These are phyloP conservation scores for Umbelopsis ramanniana DNA, from an alignment of 192 early-diverging fungal species.

Conservation along the genomic window DNA sequence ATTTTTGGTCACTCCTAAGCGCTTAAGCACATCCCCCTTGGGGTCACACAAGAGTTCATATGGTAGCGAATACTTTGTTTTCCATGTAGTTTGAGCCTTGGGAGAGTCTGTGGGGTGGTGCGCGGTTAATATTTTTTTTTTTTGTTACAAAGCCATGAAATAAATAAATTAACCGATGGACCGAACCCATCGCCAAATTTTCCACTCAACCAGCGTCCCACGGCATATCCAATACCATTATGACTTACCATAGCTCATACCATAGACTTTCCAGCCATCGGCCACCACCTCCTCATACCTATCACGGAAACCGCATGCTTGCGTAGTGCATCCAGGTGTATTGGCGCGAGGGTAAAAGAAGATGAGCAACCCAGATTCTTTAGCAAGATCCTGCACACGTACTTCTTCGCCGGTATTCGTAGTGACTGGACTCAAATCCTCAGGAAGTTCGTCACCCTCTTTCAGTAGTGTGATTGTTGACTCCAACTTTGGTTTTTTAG, in stretches of 20 bases:
- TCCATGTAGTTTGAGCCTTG: constrained; percentile 12
- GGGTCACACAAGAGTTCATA: constrained; percentile 16
- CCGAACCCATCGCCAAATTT: neutral
- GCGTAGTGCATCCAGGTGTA: constrained; percentile 5
- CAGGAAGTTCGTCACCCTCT: constrained; percentile 8
- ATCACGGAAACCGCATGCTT: constrained; percentile 18
- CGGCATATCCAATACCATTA: no score
- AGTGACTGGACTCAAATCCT: constrained; percentile 21
- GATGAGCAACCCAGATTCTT: constrained; percentile 5
- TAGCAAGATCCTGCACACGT: neutral
- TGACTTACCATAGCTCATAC: constrained; percentile 14
- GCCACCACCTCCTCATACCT: neutral
- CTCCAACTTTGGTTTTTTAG: neutral
- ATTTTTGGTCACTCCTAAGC: constrained; percentile 1
- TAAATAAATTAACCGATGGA: neutral
- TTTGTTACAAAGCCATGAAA: neutral
- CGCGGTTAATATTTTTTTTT: no score
- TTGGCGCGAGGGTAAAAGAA: constrained; percentile 17
- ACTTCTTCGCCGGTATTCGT: neutral
- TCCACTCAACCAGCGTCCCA: no score
- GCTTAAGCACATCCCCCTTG: neutral
- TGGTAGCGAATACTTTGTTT: neutral
- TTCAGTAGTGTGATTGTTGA: neutral
- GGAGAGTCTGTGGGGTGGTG: neutral
- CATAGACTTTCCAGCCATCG: constrained; percentile 16